Percentiles rank a stretch among this genome's conserved stretches.
These are phyloP conservation scores for Lepiota venenata DNA, from an alignment of 768 basidiomycete genomes.

Conservation along the genomic window DNA sequence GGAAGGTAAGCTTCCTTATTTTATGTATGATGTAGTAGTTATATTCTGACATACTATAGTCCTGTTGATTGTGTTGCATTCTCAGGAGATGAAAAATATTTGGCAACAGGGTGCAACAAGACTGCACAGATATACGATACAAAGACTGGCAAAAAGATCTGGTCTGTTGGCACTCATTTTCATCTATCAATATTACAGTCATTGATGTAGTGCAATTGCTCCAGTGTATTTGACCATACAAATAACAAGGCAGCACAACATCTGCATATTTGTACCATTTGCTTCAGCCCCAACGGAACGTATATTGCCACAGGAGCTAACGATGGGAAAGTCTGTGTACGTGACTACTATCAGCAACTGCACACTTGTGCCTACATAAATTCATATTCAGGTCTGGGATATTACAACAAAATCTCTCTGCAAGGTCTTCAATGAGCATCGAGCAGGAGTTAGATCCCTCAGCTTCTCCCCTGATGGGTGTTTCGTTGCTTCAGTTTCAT, in stretches of 20 bases:
- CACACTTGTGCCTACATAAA: no score
- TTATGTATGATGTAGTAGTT: neutral
- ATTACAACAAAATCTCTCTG: slow-evolving; percentile 72
- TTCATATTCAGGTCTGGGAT: slow-evolving; percentile 79
- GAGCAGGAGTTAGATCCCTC: slow-evolving; percentile 91
- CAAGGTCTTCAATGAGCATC: slow-evolving; percentile 76
- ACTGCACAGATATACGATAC: slow-evolving; percentile 96
- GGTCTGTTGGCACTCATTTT: slow-evolving; percentile 44
- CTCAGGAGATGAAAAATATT: slow-evolving; percentile 86
- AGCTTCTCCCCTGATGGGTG: slow-evolving; percentile 81
- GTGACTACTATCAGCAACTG: no score
- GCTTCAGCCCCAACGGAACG: slow-evolving; percentile 87
- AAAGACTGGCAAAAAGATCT: slow-evolving; percentile 80
- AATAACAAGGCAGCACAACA: slow-evolving; percentile 53
- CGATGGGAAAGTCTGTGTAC: slow-evolving; percentile 82
- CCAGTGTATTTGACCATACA: slow-evolving; percentile 77
- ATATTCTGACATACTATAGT: slow-evolving; percentile 22
- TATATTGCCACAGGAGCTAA: slow-evolving; percentile 90
- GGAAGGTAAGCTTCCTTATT: slow-evolving; percentile 55
- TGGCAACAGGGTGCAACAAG: slow-evolving; percentile 77
- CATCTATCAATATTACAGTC: neutral
- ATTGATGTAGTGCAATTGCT: neutral
- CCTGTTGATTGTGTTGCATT: slow-evolving; percentile 92
- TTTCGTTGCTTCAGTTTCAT: slow-evolving; percentile 84
- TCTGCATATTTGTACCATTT: slow-evolving; percentile 89